These are phyloP conservation scores for Dryas drummondii DNA, from an alignment of 306 rosid genomes.

Conservation along the genomic window DNA sequence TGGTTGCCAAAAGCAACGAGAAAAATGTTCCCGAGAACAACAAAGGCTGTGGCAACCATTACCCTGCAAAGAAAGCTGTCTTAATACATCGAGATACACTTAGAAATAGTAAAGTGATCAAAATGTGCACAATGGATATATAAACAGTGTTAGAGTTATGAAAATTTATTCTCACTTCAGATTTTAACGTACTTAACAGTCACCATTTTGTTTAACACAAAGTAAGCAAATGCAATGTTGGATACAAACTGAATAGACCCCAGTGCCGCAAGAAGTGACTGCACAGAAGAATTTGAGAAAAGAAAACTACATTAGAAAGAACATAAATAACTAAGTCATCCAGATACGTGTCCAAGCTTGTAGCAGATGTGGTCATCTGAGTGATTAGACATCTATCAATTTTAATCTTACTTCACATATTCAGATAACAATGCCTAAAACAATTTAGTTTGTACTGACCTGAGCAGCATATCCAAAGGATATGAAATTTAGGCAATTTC, in stretches of 20 bases:
- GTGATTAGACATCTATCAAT: neutral
- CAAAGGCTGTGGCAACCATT: conserved; percentile 91
- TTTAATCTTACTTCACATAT: neutral
- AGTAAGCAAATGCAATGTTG: conserved; percentile 94
- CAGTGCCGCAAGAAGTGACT: conserved; percentile 98
- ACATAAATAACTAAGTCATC: conserved; percentile 5
- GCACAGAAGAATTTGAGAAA: conserved; percentile 30
- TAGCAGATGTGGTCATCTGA: neutral
- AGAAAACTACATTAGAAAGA: conserved; percentile 15
- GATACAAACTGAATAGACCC: conserved; percentile 97
- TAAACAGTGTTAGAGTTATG: neutral
- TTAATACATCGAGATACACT: conserved; percentile 15
- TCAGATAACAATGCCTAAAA: conserved; percentile 5
- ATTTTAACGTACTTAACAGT: conserved; percentile 78
- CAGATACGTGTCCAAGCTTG: neutral
- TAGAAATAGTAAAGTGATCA: conserved; percentile 6
- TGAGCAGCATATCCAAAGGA: conserved; percentile 99
- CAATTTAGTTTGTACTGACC: conserved; percentile 43
- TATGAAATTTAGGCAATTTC: conserved; percentile 87
- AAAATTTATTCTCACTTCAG: conserved; percentile 34
- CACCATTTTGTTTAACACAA: conserved; percentile 90
- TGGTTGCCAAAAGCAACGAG: conserved; percentile 99
- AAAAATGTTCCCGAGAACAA: conserved; percentile 90
- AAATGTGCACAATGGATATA: conserved; percentile 2
- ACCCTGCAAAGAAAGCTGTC: conserved; percentile 55